phyloP scores from a whole-genome alignment of 2,329 filamentous ascomycete species.

The Parascedosporium putredinis region DNA sequence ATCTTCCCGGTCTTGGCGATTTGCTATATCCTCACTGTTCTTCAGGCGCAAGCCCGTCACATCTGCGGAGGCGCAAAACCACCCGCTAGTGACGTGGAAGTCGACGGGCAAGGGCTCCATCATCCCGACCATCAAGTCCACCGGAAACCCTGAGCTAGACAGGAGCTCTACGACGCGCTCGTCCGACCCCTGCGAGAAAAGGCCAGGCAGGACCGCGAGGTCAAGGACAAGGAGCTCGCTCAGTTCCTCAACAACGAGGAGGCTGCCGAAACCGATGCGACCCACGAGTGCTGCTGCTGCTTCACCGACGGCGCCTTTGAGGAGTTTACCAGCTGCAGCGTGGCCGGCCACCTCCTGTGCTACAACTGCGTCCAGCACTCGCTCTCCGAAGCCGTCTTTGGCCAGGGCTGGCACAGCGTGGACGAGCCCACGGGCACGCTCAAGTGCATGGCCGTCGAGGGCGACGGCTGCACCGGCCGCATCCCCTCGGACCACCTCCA shows the following conservation, averaged over 20 bases:
- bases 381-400: constrained; percentile 79
- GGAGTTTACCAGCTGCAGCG: constrained; percentile 61
- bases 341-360: constrained; percentile 62
- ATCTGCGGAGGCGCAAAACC: constrained; percentile 42
- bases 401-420: constrained; percentile 81
- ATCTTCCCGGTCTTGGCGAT: constrained; percentile 67
- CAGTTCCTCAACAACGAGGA: constrained; percentile 45
- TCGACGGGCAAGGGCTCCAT: constrained; percentile 43
- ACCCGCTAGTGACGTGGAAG: constrained; percentile 54
- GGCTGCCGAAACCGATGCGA: constrained; percentile 44
- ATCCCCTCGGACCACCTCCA: constrained; percentile 60
- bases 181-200: constrained; percentile 41
- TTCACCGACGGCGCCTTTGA: constrained; percentile 63
- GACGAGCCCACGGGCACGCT: constrained; percentile 63
- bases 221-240: constrained; percentile 42
- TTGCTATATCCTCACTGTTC: constrained; percentile 61
- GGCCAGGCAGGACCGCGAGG: constrained; percentile 31
- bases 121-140: constrained; percentile 52
- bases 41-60: constrained; percentile 46
- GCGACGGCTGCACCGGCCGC: constrained; percentile 61
- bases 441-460: constrained; percentile 68
- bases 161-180: constrained; percentile 50
- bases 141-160: constrained; percentile 55
- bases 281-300: constrained; percentile 69
- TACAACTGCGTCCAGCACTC: constrained; percentile 74